Base-by-base conservation (phyloP, 805 yeast species). In the Wickerhamomyces tratensis region DNA sequence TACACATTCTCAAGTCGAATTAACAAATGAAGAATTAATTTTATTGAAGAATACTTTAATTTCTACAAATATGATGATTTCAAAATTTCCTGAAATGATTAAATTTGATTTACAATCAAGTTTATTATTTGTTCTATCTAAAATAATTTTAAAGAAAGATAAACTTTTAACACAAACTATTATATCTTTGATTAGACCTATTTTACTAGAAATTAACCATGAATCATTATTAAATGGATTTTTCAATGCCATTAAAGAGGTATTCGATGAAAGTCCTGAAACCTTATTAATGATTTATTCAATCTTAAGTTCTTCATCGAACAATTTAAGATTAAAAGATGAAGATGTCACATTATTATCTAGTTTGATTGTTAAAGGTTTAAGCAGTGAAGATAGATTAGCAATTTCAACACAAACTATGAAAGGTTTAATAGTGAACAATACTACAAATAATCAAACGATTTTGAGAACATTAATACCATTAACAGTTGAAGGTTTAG, bases 31-130 rank as follows among this genome's bases (percentile, higher is more conserved):
- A 1, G 75, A 75, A 46, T 48, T 72, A 14, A 42, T 59, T 4
- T 52, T 76, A 33, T 61, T 77, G 46, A 77, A 68, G 54, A 73
- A 67, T 43, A 65, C 72, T 6, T 74, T 75, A 43, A 64, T 62
- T 13, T 67, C 73, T 2, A 63, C 85, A 25, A 74, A 79, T n/a
- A 75, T 67, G 7, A 82, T 85, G 79, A 69, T 79, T 25, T 69
- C 68, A 13, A 65, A 64, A 33, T 79, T 89, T 50, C 91, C 94
- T 0, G 76, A 69, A 26, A 69, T 82, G 15, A 82, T 86, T 38
- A 76, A 76, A 49, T 59, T 67, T 11, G 98, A 91, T 57, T 62
- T 91, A 29, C 77, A 76, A 54, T 72, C 89, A 0, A 81, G 95
- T 51, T 52, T 84, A 35, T 60, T 89, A 25, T 80, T 82, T 7